These are phyloP conservation scores for Mycocentrospora acerina DNA, from an alignment of 2,329 filamentous ascomycete species.

Conservation along the genomic window DNA sequence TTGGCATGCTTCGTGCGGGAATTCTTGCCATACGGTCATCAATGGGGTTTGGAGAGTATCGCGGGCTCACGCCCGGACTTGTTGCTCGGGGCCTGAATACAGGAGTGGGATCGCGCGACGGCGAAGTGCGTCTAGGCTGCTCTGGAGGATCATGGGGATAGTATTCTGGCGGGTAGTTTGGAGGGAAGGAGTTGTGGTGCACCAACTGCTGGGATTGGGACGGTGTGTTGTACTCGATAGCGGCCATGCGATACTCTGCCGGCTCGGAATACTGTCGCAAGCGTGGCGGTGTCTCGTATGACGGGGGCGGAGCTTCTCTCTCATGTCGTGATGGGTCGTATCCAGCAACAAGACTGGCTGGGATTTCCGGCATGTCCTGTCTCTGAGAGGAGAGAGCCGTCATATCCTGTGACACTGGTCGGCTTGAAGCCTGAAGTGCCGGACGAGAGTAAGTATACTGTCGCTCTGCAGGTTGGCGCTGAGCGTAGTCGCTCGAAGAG, in stretches of 20 bases:
- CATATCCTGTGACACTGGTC: constrained; percentile 36
- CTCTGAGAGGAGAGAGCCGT: constrained; percentile 37
- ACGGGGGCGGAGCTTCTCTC: constrained; percentile 22
- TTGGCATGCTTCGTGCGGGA: constrained; percentile 51
- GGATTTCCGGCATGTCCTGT: constrained; percentile 29
- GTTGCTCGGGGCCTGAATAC: constrained; percentile 47
- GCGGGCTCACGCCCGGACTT: constrained; percentile 44
- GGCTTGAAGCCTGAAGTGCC: constrained; percentile 21
- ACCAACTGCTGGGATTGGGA: constrained; percentile 30
- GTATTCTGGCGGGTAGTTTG: constrained; percentile 39
- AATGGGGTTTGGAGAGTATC: constrained; percentile 26
- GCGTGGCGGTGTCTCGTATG: constrained; percentile 25
- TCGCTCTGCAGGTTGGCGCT: constrained; percentile 29
- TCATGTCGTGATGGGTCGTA: constrained; percentile 26
- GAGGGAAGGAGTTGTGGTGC: constrained; percentile 26
- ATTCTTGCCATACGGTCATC: constrained; percentile 41
- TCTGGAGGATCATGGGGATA: constrained; percentile 48
- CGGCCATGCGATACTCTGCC: constrained; percentile 31
- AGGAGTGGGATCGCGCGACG: constrained; percentile 42
- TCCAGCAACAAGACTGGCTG: constrained; percentile 35
- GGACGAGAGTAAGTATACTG: constrained; percentile 34
- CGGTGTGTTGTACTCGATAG: constrained; percentile 35
- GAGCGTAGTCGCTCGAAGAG: constrained; percentile 21
- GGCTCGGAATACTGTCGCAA: constrained; percentile 37
- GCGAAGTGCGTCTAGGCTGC: constrained; percentile 37